phyloP scores from a whole-genome alignment of 2,329 filamentous ascomycete species.

The Hypoxylon sp. region DNA sequence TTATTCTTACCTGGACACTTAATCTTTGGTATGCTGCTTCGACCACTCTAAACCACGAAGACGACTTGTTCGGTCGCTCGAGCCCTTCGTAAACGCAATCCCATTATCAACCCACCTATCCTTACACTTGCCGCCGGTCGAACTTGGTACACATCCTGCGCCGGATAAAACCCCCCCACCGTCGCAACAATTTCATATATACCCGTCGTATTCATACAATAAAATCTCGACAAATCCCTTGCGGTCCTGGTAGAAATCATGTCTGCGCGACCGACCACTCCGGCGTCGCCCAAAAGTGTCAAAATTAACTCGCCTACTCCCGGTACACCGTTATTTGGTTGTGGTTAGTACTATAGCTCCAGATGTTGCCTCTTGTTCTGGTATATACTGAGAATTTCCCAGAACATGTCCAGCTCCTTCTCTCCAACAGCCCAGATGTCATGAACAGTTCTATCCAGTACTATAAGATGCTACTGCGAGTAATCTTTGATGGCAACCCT shows the following conservation, averaged over 20 bases:
- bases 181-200: slow-evolving; percentile 10
- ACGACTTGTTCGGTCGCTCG: neutral
- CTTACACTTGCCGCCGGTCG: neutral
- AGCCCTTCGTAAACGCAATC: slow-evolving; percentile 13
- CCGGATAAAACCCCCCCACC: neutral
- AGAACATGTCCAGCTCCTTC: slow-evolving; percentile 80
- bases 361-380: neutral
- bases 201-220: neutral
- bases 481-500: slow-evolving; percentile 76
- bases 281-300: slow-evolving; percentile 62
- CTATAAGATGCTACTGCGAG: slow-evolving; percentile 78
- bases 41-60: neutral
- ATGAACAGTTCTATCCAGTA: slow-evolving; percentile 77
- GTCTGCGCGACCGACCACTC: slow-evolving; percentile 52
- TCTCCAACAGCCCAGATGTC: slow-evolving; percentile 71
- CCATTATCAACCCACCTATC: neutral
- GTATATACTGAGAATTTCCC: slow-evolving; percentile 50
- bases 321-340: slow-evolving; percentile 73
- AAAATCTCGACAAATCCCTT: slow-evolving; percentile 3
- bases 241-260: slow-evolving; percentile 37
- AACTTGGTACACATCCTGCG: slow-evolving; percentile 2
- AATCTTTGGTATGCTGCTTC: neutral
- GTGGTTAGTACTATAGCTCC: slow-evolving; percentile 63
- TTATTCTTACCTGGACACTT: neutral
- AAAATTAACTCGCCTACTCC: slow-evolving; percentile 71